Conservation (phyloP, 2,329 filamentous ascomycete species). For the Lasiodiplodia sp. region DNA sequence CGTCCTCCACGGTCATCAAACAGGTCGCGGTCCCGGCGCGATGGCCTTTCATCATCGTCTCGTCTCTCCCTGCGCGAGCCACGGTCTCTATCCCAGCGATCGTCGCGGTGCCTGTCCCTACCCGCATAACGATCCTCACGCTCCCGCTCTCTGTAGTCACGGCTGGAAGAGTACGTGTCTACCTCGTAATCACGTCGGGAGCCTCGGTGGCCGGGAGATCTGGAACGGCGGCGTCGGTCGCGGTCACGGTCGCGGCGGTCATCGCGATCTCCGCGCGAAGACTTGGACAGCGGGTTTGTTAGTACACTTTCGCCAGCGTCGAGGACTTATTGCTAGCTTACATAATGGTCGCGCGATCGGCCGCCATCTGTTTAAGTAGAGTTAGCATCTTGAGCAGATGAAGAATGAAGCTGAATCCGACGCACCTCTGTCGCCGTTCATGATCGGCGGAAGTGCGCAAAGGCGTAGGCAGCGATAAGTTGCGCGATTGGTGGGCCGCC, state of each 20-base stretch:
- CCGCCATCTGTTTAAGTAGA: conserved; percentile 31
- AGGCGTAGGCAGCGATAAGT: neutral
- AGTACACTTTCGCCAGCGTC: conserved; percentile 36
- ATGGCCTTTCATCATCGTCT: conserved; percentile 36
- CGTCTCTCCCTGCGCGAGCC: conserved; percentile 40
- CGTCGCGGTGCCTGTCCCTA: conserved; percentile 64
- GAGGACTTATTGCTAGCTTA: conserved; percentile 39
- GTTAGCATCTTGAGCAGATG: conserved; percentile 18
- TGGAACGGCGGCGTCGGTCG: conserved; percentile 74
- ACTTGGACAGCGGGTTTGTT: conserved; percentile 43
- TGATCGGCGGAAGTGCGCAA: conserved; percentile 22
- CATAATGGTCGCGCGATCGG: conserved; percentile 48
- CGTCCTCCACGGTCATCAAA: conserved; percentile 60
- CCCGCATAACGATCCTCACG: conserved; percentile 89
- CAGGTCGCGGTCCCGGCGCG: conserved; percentile 65
- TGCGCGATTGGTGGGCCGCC: conserved; percentile 27
- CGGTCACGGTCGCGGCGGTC: conserved; percentile 41
- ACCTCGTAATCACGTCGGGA: conserved; percentile 76
- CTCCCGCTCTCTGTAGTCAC: conserved; percentile 90
- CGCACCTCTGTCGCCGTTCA: conserved; percentile 30
- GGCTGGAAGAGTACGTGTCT: conserved; percentile 91
- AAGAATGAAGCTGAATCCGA: conserved; percentile 12
- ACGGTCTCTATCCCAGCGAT: conserved; percentile 78
- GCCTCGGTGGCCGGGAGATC: conserved; percentile 80
- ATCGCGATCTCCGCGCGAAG: conserved; percentile 54